Evolutionary conservation across 2,329 filamentous ascomycete genomes (phyloP).

Genomic region (Fonsecaea multimorphosa): DNA sequence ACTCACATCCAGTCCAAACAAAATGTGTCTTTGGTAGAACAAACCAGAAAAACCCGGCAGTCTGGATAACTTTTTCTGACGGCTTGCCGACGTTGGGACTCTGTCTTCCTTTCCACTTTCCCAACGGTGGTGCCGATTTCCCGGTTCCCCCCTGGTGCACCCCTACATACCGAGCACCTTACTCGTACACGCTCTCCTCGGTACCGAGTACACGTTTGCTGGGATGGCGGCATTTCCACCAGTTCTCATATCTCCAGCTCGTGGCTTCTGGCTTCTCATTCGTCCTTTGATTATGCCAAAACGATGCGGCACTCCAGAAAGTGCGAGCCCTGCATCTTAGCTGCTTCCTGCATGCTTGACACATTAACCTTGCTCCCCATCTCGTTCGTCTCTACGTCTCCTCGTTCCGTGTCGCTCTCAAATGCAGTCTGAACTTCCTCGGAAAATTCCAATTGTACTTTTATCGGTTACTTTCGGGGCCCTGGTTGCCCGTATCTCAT

Average conservation of each 20-base stretch:
- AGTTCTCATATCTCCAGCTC: not conserved
- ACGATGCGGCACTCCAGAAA: not conserved
- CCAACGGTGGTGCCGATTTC: not conserved
- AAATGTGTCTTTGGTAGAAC: too few species aligned
- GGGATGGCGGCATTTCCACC: too few species aligned
- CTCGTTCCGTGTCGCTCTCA: not conserved
- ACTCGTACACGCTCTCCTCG: too few species aligned
- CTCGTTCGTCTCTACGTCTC: not conserved
- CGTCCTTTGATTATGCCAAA: not conserved
- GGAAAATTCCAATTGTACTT: not conserved
- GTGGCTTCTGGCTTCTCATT: not conserved
- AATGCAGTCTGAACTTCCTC: not conserved
- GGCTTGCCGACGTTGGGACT: not conserved
- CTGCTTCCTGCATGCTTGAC: not conserved
- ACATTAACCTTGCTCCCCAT: not conserved
- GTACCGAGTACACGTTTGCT: too few species aligned
- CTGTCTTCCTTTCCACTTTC: not conserved
- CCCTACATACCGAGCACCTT: not conserved
- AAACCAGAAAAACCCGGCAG: not conserved
- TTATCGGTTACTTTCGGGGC: not conserved
- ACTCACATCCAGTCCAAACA: not conserved
- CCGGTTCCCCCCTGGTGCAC: too few species aligned
- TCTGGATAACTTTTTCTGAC: not conserved
- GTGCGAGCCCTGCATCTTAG: not conserved
- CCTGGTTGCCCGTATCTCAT: not conserved